Conservation (phyloP, 257 asterid species). For the Forsythia suspensa region DNA sequence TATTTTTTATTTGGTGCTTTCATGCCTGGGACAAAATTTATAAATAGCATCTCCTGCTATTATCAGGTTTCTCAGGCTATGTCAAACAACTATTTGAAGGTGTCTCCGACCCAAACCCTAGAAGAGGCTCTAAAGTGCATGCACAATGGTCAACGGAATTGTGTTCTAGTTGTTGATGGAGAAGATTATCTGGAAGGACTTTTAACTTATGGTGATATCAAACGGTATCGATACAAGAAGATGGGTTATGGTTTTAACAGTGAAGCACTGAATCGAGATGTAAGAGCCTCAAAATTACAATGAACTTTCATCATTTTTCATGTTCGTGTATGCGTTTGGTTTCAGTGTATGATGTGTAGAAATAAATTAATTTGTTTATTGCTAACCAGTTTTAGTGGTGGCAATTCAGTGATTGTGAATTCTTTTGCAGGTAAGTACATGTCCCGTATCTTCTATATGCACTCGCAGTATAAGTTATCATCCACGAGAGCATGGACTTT, state of each 20-base stretch:
- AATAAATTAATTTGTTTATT: too few species aligned
- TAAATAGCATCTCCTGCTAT: constrained; percentile 21
- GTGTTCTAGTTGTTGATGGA: constrained; percentile 66
- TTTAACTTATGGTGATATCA: constrained; percentile 79
- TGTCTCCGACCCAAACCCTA: constrained; percentile 56
- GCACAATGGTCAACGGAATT: constrained; percentile 70
- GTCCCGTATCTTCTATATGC: constrained; percentile 74
- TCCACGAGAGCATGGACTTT: constrained; percentile 70
- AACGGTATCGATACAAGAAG: constrained; percentile 51
- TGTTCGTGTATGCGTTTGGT: too few species aligned
- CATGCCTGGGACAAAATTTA: background rate
- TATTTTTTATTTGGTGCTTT: constrained; percentile 5
- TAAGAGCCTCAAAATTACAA: constrained; percentile 27
- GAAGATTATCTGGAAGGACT: constrained; percentile 83
- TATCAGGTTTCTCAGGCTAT: constrained; percentile 86
- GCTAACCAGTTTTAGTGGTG: background rate
- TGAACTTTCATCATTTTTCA: too few species aligned
- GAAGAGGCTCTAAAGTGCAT: constrained; percentile 71
- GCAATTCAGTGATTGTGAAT: constrained; percentile 9
- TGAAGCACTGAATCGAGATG: constrained; percentile 45
- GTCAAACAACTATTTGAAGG: constrained; percentile 66
- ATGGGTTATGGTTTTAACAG: constrained; percentile 46
- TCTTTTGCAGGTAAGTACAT: constrained; percentile 54
- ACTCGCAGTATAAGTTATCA: constrained; percentile 75
- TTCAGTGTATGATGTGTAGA: too few species aligned